Evolutionary conservation across 257 asterid genomes (phyloP).

Genomic region (Thymus mandschuricus): DNA sequence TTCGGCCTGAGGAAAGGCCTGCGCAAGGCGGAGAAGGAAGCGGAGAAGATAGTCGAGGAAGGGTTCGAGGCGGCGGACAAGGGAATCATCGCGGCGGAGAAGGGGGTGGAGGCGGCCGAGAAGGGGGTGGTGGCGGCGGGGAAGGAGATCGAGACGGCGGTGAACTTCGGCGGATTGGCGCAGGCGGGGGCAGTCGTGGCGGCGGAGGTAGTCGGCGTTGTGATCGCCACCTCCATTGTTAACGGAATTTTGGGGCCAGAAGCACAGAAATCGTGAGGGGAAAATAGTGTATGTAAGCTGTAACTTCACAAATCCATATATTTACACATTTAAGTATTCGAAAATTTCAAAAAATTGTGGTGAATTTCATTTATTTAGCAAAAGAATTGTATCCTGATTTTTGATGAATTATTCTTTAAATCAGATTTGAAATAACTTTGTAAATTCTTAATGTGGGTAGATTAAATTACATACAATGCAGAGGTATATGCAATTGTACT

Average conservation of each 20-base stretch:
- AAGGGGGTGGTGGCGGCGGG: conserved; percentile 60
- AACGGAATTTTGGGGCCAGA: conserved; percentile 84
- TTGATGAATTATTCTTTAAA: too few species aligned
- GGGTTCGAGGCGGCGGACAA: conserved; percentile 82
- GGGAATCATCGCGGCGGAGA: conserved; percentile 63
- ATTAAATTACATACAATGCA: too few species aligned
- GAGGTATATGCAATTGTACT: too few species aligned
- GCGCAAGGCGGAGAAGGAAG: conserved; percentile 69
- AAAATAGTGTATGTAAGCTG: not conserved
- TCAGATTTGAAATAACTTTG: too few species aligned
- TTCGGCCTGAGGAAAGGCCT: conserved; percentile 71
- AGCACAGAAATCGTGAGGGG: conserved; percentile 59
- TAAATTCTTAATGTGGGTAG: too few species aligned
- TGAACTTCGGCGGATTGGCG: conserved; percentile 65
- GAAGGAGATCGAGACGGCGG: conserved; percentile 53
- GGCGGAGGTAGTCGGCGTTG: conserved; percentile 64
- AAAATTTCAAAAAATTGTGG: too few species aligned
- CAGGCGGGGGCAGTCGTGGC: conserved; percentile 84
- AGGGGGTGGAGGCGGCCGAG: conserved; percentile 60
- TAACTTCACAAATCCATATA: not conserved
- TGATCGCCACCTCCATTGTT: conserved; percentile 68
- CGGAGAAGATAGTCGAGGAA: conserved; percentile 72
- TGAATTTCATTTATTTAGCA: not conserved
- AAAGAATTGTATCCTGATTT: too few species aligned
- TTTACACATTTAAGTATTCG: not conserved